Evolutionary conservation across 257 asterid genomes (phyloP), one percentile per base, ranked within the genome.

Genomic region (Nicotiana knightiana): DNA sequence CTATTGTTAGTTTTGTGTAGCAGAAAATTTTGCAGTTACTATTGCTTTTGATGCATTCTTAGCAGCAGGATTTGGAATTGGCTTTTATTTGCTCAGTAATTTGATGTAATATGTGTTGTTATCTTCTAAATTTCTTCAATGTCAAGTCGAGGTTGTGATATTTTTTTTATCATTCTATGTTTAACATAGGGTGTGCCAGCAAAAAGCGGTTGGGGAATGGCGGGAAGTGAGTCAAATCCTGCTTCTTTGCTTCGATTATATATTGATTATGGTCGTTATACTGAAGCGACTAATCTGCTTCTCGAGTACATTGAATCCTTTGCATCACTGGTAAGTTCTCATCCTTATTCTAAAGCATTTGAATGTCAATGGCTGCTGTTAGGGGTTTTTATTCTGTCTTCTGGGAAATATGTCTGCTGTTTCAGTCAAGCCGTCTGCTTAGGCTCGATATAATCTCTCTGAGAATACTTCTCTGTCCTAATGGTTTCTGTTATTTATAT

Each of bases 211-310:
- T 86, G 91, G 54, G 99, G 99, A 86, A 94, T 96, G 99, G 76
- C 84, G 33, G 99, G 97, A 76, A 92, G 82, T 17, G 97, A 94
- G 86, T 90, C 94, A 11, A 89, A 82, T 85, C 97, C 99, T 48
- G 97, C 98, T 86, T 89, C 97, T 71, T 84, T 96, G 85, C 89
- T 96, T 83, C 90, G 94, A 63, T 84, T 96, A 76, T 94, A 91
- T 89, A 92, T 93, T 80, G 93, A 96, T 88, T 90, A 90, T 53
- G 97, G 98, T 59, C 96, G 99, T 84, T 90, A 87, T 77, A 83
- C 91, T 18, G 99, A 96, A 85, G 99, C 99, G 64, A 90, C 91
- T 76, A 94, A 91, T 88, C 84, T 96, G 85, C 89, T 96, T 84
- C 87, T 91, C 21, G 99, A 94, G 87, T 93, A 91, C 88, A 84